Evolutionary conservation across 2,329 filamentous ascomycete genomes (phyloP).

Genomic region (Colletotrichum nymphaeae): DNA sequence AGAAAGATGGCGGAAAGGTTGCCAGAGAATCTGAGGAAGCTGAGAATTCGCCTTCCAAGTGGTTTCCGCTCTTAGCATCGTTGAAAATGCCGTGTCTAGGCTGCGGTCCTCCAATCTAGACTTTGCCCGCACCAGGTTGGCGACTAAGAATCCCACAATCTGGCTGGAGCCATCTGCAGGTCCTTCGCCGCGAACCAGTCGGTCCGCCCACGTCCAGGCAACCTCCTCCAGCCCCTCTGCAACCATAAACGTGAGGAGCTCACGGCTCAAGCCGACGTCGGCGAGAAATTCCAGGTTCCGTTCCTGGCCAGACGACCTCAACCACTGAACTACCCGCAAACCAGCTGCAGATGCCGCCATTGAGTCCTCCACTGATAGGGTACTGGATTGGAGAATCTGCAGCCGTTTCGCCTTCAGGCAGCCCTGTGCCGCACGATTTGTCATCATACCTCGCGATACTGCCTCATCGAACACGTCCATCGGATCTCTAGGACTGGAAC

Average conservation of each 20-base stretch:
- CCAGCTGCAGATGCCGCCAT: constrained; percentile 58
- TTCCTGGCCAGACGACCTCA: constrained; percentile 62
- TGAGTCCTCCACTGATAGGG: constrained; percentile 44
- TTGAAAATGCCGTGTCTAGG: constrained; percentile 61
- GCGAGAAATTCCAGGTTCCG: constrained; percentile 58
- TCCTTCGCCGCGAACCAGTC: constrained; percentile 38
- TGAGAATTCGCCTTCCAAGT: constrained; percentile 51
- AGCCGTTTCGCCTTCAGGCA: constrained; percentile 62
- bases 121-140: constrained; percentile 55
- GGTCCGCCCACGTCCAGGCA: constrained; percentile 60
- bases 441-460: constrained; percentile 68
- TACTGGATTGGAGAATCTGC: constrained; percentile 49
- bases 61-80: constrained; percentile 58
- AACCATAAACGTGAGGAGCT: constrained; percentile 62
- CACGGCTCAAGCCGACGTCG: constrained; percentile 49
- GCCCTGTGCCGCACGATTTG: constrained; percentile 61
- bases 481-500: constrained; percentile 52
- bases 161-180: constrained; percentile 21
- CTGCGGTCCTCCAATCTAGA: constrained; percentile 50
- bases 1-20: constrained; percentile 60
- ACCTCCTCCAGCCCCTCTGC: constrained; percentile 63
- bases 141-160: constrained; percentile 44
- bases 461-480: constrained; percentile 68
- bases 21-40: constrained; percentile 50
- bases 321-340: constrained; percentile 63